Evolutionary conservation across 495 filamentous ascomycete genomes (phyloP), one percentile per base, ranked within the genome.

Genomic region (Parathielavia appendiculata): DNA sequence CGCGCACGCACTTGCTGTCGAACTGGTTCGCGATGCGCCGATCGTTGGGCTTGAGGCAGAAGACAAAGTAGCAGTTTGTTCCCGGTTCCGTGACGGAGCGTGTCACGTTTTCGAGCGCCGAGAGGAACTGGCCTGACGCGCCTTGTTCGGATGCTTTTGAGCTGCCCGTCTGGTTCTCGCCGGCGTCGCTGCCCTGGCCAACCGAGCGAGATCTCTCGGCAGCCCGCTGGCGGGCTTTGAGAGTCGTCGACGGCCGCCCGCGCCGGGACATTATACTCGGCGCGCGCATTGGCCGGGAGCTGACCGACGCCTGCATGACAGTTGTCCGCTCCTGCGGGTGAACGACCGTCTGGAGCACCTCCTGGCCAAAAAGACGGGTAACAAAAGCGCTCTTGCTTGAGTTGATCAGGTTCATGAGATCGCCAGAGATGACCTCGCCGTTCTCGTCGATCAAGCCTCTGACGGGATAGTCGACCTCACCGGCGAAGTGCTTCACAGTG

Each of bases 31-130:
- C 92, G 61, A 98, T 98, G 26, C 92, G 86, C 19, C 93, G 83
- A 72, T 97, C 93, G 67, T 98, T 98, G 9, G 93, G 93, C 72
- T 98, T 97, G 51, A 98, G 76, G 64, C 93, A 97, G 74, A 98
- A 96, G 30, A 98, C 83, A 65, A 97, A 97, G 68, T 97, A 98
- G 14, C 89, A 83, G 66, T 97, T 98, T 11, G 89, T 84, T 65
- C 89, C 89, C 9, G 84, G 77, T 9, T 89, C 85, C 35, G 83
- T 88, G 45, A 98, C 75, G 39, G 88, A 90, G 63, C 89, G 85
- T 39, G 84, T 93, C 56, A 97, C 88, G 56, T 91, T 92, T 57
- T 95, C 90, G 34, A 98, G 79, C 6, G 91, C 87, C 16, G 88
- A 84, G 23, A 98, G 75, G 74, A 97, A 98, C 67, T 98, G 92